Evolutionary conservation across 2,329 filamentous ascomycete species (phyloP).

Genomic region (Calonectria crousiana): DNA sequence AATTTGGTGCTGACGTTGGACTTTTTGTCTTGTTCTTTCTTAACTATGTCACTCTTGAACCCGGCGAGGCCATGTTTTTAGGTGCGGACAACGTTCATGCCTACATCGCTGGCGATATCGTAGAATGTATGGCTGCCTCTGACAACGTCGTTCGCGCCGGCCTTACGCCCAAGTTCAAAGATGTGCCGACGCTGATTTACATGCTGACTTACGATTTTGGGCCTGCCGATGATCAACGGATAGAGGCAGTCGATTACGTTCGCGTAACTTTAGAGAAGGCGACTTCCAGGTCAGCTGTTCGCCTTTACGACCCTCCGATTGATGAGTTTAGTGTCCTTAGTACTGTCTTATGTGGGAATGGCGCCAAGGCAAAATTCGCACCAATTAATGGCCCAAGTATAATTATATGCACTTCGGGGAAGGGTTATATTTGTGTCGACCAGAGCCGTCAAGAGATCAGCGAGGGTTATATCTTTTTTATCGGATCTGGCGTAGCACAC

Average conservation of each 20-base stretch:
- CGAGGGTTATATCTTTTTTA: slow-evolving; percentile 83
- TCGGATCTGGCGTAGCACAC: slow-evolving; percentile 87
- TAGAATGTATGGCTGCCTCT: slow-evolving; percentile 98
- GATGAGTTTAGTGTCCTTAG: slow-evolving; percentile 95
- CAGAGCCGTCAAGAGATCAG: slow-evolving; percentile 81
- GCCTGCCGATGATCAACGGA: slow-evolving; percentile 94
- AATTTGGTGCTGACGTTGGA: slow-evolving; percentile 92
- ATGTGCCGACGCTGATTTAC: slow-evolving; percentile 86
- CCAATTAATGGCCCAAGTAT: slow-evolving; percentile 90
- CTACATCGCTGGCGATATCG: slow-evolving; percentile 92
- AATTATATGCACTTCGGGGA: slow-evolving; percentile 87
- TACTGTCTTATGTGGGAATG: slow-evolving; percentile 76
- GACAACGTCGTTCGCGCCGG: slow-evolving; percentile 98
- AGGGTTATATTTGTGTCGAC: slow-evolving; percentile 86
- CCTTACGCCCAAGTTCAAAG: slow-evolving; percentile 99
- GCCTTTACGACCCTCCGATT: slow-evolving; percentile 94
- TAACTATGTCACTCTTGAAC: slow-evolving; percentile 89
- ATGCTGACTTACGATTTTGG: slow-evolving; percentile 97
- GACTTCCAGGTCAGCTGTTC: slow-evolving; percentile 77
- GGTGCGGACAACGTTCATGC: slow-evolving; percentile 98
- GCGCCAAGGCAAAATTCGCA: slow-evolving; percentile 89
- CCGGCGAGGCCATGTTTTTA: slow-evolving; percentile 95
- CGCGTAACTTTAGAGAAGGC: slow-evolving; percentile 90
- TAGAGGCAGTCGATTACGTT: slow-evolving; percentile 85
- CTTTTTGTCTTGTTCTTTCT: slow-evolving; percentile 97